Base-by-base conservation (phyloP, 2,329 filamentous ascomycete species). In the Helotiales sp. region DNA sequence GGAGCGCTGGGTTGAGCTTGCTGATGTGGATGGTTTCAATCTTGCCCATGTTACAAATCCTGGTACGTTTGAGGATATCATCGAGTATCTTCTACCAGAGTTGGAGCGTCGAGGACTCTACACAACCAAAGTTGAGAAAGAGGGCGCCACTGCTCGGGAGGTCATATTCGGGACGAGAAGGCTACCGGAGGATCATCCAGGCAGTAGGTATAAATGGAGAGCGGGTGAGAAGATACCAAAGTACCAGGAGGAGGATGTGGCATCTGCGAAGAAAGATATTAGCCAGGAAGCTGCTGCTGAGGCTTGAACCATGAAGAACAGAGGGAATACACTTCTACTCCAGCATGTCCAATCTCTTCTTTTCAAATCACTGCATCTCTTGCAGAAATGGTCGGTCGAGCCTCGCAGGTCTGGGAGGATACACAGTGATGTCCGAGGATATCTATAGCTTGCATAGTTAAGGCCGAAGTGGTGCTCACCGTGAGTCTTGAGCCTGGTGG, bases 11-110 rank as follows among this genome's bases (percentile, higher is more conserved):
- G n/a, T 58, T 2, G 57, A 59, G 7, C 22, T 51, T 15, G 50
- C 47, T 6, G 58, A 52, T 38, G 31, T 63, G 17, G 61, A 63
- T 38, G 61, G 58, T 4, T 63, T 61, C 46, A 63, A 63, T 44
- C 24, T 63, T 69, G 82, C 83, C 87, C 42, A 63, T 51, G 47
- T 61, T 8, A 49, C 46, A 13, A 86, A 85, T 67, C 86, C 86
- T 0, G 80, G 82, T 51, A 84, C 84, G 0, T 90, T 89, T 73
- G 80, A 84, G 58, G 86, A 89, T 62, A 83, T 90, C 10, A 79
- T 84, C 30, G 83, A 89, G 17, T 75, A 87, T 0, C 71, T 89
- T 3, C 69, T 89, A 1, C 87, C 86, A 0, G 87, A 89, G 63
- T 75, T 90, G 12, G 79, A 77, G 27, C 73, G 73, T 10, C 75